Conservation (phyloP, 495 filamentous ascomycete species). For the Neurospora tetraspora region DNA sequence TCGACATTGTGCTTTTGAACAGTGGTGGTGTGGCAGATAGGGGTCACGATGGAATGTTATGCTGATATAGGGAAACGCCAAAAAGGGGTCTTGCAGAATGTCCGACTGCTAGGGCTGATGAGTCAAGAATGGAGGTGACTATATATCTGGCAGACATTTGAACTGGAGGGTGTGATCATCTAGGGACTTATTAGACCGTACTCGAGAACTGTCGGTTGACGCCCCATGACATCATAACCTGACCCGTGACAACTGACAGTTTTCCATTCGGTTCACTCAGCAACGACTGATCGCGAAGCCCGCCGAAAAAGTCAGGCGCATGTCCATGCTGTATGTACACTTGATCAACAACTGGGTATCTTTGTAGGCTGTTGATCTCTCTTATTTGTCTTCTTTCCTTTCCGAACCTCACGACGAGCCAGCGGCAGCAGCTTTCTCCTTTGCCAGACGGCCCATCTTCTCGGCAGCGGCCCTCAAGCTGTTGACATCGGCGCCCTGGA, state of each 20-base stretch:
- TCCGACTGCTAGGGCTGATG: background rate
- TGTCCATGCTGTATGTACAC: background rate
- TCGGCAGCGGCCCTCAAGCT: conserved; percentile 12
- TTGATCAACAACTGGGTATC: background rate
- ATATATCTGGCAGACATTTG: background rate
- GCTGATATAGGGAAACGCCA: background rate
- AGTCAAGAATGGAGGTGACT: background rate
- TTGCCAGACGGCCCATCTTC: conserved; percentile 21
- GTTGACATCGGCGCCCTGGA: conserved; percentile 18
- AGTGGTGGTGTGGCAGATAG: background rate
- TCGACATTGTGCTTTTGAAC: background rate
- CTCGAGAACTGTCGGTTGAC: background rate
- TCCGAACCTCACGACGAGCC: background rate
- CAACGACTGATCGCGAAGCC: background rate
- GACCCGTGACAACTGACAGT: background rate
- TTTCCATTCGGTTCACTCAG: background rate
- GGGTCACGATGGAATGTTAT: background rate
- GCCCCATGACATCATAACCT: background rate
- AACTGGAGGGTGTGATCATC: background rate
- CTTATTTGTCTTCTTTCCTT: background rate
- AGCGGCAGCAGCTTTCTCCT: conserved; percentile 19
- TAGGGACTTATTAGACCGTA: background rate
- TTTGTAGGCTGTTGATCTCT: background rate
- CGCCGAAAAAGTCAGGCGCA: background rate
- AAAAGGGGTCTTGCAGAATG: background rate